Conservation (phyloP, 1,284 basidiomycete genomes). For the Pseudomicrostroma phylloplanum region DNA sequence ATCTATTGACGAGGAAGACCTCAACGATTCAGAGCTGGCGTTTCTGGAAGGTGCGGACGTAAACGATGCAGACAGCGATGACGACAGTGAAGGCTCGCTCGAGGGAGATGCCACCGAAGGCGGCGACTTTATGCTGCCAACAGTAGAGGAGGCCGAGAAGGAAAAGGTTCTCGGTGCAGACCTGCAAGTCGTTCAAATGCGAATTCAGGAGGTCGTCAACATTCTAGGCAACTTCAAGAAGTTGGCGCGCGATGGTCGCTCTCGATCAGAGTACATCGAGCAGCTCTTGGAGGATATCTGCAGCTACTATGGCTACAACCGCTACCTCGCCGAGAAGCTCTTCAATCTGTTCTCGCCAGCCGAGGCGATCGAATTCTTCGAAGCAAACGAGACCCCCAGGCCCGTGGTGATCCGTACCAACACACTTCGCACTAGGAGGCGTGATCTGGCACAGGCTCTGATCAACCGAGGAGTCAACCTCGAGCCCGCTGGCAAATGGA, state of each 20-base stretch:
- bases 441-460: conserved; percentile 88
- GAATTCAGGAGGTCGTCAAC: conserved; percentile 80
- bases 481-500: conserved; percentile 94
- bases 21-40: conserved; percentile 67
- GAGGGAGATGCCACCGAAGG: conserved; percentile 55
- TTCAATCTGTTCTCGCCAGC: conserved; percentile 87
- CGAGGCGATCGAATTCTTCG: conserved; percentile 91
- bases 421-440: conserved; percentile 83
- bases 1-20: conserved; percentile 12
- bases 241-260: conserved; percentile 60
- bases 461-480: conserved; percentile 87
- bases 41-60: conserved; percentile 53
- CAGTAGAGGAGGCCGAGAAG: conserved; percentile 70
- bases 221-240: conserved; percentile 57
- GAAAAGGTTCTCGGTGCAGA: conserved; percentile 58
- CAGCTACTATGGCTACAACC: conserved; percentile 92
- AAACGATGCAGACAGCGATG: conserved; percentile 26
- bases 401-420: conserved; percentile 98
- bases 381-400: conserved; percentile 90
- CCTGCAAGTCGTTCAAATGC: conserved; percentile 73
- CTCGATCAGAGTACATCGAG: conserved; percentile 71
- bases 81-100: conserved; percentile 18
- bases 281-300: conserved; percentile 68
- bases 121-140: conserved; percentile 68
- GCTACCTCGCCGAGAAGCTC: conserved; percentile 87